phyloP scores from a whole-genome alignment of 169 alveolate species.

The Condylostoma magnum region DNA sequence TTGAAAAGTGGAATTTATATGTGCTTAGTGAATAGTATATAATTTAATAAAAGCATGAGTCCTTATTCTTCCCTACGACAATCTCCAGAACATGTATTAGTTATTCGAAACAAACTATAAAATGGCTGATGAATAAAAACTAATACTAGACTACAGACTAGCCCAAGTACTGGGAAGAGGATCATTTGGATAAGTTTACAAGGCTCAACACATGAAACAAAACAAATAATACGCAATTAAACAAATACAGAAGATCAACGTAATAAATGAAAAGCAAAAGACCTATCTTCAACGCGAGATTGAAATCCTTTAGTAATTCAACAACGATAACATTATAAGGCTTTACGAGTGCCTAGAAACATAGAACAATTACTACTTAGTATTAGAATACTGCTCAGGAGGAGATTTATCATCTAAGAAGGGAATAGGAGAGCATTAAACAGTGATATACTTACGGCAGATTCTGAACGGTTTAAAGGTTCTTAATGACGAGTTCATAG shows the following conservation, averaged over 20 bases:
- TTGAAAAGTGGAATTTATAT: too few relatives aligned
- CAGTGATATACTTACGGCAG: slow-evolving; percentile 56
- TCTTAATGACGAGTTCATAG: slow-evolving; percentile 46
- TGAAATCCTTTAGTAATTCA: slow-evolving; percentile 31
- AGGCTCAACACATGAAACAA: not conserved
- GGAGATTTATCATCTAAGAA: slow-evolving; percentile 27
- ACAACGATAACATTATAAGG: slow-evolving; percentile 42
- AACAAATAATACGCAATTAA: slow-evolving; percentile 30
- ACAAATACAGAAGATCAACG: slow-evolving; percentile 6
- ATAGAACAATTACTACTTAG: slow-evolving; percentile 30
- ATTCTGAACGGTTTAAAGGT: slow-evolving; percentile 55
- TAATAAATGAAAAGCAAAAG: not conserved
- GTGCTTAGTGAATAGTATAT: too few relatives aligned
- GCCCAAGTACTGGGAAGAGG: slow-evolving; percentile 31
- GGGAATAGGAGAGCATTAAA: slow-evolving; percentile 34
- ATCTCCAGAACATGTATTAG: too few relatives aligned
- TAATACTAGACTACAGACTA: too few relatives aligned
- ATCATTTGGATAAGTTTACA: slow-evolving; percentile 25
- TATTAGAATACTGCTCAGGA: slow-evolving; percentile 47
- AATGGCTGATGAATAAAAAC: too few relatives aligned
- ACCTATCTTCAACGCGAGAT: slow-evolving; percentile 32
- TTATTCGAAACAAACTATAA: too few relatives aligned
- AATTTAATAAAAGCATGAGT: too few relatives aligned
- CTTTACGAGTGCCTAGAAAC: slow-evolving; percentile 36
- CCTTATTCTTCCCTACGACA: too few relatives aligned